phyloP scores from a whole-genome alignment of 495 filamentous ascomycete genomes.

The Umbilicaria muhlenbergii region DNA sequence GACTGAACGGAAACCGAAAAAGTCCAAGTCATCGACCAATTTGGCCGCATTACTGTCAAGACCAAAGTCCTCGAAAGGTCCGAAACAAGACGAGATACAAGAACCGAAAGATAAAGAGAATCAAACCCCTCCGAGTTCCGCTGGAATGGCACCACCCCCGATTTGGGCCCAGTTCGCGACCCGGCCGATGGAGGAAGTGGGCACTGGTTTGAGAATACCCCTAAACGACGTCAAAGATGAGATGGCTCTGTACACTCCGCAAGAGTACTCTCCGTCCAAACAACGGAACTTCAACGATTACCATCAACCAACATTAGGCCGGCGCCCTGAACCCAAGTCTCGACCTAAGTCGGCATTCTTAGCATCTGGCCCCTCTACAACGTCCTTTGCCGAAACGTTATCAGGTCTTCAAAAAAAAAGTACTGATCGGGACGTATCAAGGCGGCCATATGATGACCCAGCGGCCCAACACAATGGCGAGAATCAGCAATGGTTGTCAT shows the following conservation, averaged over 20 bases:
- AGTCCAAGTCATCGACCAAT: conserved; percentile 72
- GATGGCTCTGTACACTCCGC: conserved; percentile 43
- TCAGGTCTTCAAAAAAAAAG: conserved; percentile 2
- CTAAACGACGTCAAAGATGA: conserved; percentile 38
- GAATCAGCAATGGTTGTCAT: too few species aligned
- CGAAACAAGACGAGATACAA: conserved; percentile 22
- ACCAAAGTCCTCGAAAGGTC: conserved; percentile 42
- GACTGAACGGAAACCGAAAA: conserved; percentile 46
- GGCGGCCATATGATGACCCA: conserved; percentile 1
- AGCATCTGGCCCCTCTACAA: conserved; percentile 19
- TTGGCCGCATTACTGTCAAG: conserved; percentile 48
- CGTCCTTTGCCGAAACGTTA: conserved; percentile 8
- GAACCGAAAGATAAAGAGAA: conserved; percentile 67
- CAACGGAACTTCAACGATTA: conserved; percentile 48
- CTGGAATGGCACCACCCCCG: conserved; percentile 42
- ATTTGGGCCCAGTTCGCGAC: conserved; percentile 61
- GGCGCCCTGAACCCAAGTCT: conserved; percentile 19
- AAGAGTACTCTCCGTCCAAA: conserved; percentile 44
- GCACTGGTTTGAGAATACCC: conserved; percentile 18
- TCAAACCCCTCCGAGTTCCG: conserved; percentile 32
- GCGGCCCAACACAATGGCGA: too few species aligned
- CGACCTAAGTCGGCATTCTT: conserved; percentile 41
- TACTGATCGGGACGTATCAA: background rate
- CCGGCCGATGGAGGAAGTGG: conserved; percentile 26
- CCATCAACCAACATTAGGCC: conserved; percentile 37